These are phyloP conservation scores for Globisporangium abappressorium DNA, from an alignment of 352 stramenopile genomes.

Conservation along the genomic window DNA sequence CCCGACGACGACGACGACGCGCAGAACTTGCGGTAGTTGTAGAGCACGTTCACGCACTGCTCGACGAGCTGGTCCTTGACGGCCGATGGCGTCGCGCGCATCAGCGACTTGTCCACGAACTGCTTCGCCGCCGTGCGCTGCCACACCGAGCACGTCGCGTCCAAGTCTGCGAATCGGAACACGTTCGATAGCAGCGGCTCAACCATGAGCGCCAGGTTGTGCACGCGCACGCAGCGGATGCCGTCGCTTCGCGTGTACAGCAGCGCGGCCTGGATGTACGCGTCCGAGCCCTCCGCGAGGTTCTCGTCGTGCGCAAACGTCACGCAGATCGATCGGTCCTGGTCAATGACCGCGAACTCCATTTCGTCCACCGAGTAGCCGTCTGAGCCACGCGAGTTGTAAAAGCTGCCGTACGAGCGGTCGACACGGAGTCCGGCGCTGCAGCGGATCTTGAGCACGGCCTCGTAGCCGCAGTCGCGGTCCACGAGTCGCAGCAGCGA, in stretches of 20 bases:
- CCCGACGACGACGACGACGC: slow-evolving; percentile 87
- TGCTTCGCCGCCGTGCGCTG: slow-evolving; percentile 74
- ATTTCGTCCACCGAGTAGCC: slow-evolving; percentile 78
- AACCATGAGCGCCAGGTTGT: slow-evolving; percentile 85
- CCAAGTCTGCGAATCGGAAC: slow-evolving; percentile 86
- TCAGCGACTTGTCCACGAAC: slow-evolving; percentile 79
- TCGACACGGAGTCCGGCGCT: slow-evolving; percentile 83
- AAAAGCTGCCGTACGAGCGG: slow-evolving; percentile 84
- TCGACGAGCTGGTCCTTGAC: slow-evolving; percentile 83
- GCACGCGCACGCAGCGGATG: slow-evolving; percentile 87
- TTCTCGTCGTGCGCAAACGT: slow-evolving; percentile 88
- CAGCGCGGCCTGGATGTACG: slow-evolving; percentile 87
- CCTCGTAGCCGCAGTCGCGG: slow-evolving; percentile 79
- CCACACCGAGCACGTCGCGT: slow-evolving; percentile 85
- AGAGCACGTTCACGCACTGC: slow-evolving; percentile 85
- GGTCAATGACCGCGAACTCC: slow-evolving; percentile 86
- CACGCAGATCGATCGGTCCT: slow-evolving; percentile 82
- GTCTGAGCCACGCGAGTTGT: slow-evolving; percentile 51
- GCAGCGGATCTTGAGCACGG: slow-evolving; percentile 87
- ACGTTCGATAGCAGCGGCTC: slow-evolving; percentile 81
- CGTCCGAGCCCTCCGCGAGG: slow-evolving; percentile 64
- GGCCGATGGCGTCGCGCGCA: slow-evolving; percentile 67
- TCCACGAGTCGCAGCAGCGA: slow-evolving; percentile 70
- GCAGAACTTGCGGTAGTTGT: slow-evolving; percentile 91
- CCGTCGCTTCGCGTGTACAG: slow-evolving; percentile 87